Percentiles rank a stretch among this genome's conserved stretches.
Conservation (phyloP, 108 stramenopile species). For the Stephanodiscus minutulus region DNA sequence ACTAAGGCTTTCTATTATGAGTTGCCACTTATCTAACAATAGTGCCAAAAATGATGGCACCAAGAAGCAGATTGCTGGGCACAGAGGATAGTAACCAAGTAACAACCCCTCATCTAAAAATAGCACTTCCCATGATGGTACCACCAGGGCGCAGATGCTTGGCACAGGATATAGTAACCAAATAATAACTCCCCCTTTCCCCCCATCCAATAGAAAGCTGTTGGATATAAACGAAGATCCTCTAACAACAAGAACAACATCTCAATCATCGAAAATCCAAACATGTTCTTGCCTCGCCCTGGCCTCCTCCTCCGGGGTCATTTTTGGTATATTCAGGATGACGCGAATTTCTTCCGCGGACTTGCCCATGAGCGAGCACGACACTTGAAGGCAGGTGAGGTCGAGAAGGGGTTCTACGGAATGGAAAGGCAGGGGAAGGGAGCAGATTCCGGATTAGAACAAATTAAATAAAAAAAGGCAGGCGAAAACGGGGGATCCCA, state of each 20-base stretch:
- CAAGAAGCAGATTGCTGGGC: no score
- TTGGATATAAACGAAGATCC: not conserved
- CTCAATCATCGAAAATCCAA: constrained; percentile 83
- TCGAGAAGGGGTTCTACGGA: constrained; percentile 72
- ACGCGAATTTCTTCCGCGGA: constrained; percentile 75
- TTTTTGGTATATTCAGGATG: constrained; percentile 71
- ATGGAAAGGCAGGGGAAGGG: not conserved
- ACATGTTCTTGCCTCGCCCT: constrained; percentile 69
- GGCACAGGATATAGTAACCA: not conserved
- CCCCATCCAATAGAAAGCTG: not conserved
- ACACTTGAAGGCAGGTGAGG: constrained; percentile 72
- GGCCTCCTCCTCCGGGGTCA: constrained; percentile 78
- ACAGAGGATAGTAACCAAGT: no score
- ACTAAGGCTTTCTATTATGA: no score
- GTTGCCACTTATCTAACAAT: no score
- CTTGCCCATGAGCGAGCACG: constrained; percentile 75
- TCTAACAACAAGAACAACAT: not conserved
- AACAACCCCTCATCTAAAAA: no score
- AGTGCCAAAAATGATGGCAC: no score
- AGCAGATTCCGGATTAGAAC: not conserved
- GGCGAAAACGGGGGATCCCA: not conserved
- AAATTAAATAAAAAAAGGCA: not conserved
- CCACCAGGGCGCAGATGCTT: no score
- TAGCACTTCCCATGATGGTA: no score
- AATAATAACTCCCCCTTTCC: not conserved